Evolutionary conservation across 148 eudicot genomes (phyloP).

Genomic region (Vaccinium vitisidaea): DNA sequence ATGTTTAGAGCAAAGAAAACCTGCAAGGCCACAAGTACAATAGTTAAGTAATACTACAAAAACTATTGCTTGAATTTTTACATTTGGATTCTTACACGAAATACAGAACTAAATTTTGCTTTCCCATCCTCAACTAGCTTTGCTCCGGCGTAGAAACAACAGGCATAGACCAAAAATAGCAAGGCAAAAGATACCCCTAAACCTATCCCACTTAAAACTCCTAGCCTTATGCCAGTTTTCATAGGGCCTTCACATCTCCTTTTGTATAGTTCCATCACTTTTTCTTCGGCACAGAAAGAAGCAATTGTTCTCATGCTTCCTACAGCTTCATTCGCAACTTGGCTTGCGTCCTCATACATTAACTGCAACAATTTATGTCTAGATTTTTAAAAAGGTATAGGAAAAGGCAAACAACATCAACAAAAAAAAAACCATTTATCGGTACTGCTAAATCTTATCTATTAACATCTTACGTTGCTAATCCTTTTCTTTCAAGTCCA

Average conservation of each 20-base stretch:
- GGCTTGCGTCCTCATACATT: constrained; percentile 79
- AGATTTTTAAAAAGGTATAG: background rate
- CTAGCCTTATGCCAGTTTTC: constrained; percentile 50
- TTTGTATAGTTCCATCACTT: constrained; percentile 29
- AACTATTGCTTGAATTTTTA: constrained; percentile 38
- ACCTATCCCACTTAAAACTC: constrained; percentile 52
- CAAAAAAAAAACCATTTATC: too few species aligned
- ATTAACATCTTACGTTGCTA: background rate
- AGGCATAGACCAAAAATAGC: constrained; percentile 46
- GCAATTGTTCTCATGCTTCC: constrained; percentile 81
- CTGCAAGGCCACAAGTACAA: constrained; percentile 27
- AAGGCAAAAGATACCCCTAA: constrained; percentile 43
- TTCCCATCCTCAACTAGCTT: constrained; percentile 52
- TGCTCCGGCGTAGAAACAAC: constrained; percentile 60
- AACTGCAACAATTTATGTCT: constrained; percentile 27
- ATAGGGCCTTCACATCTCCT: constrained; percentile 55
- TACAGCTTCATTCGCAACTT: constrained; percentile 79
- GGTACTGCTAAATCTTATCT: too few species aligned
- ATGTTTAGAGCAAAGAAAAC: constrained; percentile 69
- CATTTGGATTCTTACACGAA: constrained; percentile 36
- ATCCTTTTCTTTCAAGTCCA: background rate
- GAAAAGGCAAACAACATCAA: background rate
- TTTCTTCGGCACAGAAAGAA: constrained; percentile 53
- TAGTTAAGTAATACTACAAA: constrained; percentile 28
- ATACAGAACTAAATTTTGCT: constrained; percentile 47